Conservation (phyloP, 2,329 filamentous ascomycete genomes). For the Sporothrix brunneoviolacea region DNA sequence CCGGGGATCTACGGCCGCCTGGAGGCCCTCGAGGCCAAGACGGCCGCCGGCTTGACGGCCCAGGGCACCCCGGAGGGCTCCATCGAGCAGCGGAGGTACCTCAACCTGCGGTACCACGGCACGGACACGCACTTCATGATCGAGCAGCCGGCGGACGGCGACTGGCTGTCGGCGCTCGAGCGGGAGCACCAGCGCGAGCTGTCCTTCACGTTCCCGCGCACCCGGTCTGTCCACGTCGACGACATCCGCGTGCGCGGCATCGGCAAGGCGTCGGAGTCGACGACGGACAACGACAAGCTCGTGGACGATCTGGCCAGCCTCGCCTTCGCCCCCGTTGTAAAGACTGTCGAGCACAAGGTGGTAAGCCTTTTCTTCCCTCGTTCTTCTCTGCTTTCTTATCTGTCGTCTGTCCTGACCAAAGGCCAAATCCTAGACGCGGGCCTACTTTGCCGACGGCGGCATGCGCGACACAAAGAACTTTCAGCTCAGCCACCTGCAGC, state of each 20-base stretch:
- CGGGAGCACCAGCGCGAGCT: constrained; percentile 87
- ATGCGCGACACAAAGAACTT: too few species aligned
- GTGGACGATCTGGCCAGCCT: constrained; percentile 74
- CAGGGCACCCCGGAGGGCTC: too few species aligned
- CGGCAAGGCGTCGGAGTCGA: constrained; percentile 59
- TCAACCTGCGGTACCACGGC: constrained; percentile 87
- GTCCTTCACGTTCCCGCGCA: constrained; percentile 72
- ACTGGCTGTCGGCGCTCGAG: constrained; percentile 76
- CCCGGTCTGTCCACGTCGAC: constrained; percentile 77
- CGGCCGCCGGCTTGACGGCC: too few species aligned
- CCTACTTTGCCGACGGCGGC: too few species aligned
- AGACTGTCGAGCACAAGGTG: constrained; percentile 24
- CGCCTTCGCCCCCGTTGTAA: constrained; percentile 49
- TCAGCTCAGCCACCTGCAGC: too few species aligned
- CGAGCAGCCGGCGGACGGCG: constrained; percentile 60
- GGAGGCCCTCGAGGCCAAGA: constrained; percentile 44
- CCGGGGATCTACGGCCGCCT: constrained; percentile 35
- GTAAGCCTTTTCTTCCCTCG: not conserved
- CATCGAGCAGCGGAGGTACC: too few species aligned
- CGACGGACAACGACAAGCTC: constrained; percentile 68
- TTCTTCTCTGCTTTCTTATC: too few species aligned
- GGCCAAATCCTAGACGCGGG: constrained; percentile 33
- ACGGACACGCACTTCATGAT: constrained; percentile 91
- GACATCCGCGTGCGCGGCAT: constrained; percentile 84
- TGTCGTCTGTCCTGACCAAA: constrained; percentile 53